Evolutionary conservation across 768 basidiomycete genomes (phyloP).

Genomic region (Tricholoma flavovirens): DNA sequence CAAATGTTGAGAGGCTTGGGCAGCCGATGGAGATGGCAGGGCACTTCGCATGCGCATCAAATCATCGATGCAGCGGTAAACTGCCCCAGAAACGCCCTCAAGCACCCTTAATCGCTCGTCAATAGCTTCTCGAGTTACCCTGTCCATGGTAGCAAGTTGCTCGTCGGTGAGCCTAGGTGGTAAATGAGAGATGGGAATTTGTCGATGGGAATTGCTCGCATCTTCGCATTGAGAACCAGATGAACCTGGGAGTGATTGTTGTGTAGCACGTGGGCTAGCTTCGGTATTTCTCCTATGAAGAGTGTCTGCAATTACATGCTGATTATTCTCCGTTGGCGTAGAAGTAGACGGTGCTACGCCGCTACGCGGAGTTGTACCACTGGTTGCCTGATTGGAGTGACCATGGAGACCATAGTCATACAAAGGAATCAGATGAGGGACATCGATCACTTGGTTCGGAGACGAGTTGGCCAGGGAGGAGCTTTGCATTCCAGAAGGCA

Average conservation of each 20-base stretch:
- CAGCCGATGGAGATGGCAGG: slow-evolving; percentile 39
- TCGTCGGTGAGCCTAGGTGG: slow-evolving; percentile 50
- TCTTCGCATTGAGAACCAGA: neutral
- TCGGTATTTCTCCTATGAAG: slow-evolving; percentile 5
- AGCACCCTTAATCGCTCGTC: slow-evolving; percentile 79
- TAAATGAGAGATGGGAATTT: slow-evolving; percentile 25
- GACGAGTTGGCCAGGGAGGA: slow-evolving; percentile 3
- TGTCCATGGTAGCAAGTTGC: slow-evolving; percentile 62
- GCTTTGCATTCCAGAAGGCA: neutral
- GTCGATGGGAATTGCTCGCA: neutral
- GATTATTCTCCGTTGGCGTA: neutral
- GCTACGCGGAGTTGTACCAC: neutral
- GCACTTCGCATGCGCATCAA: slow-evolving; percentile 69
- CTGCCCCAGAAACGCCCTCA: slow-evolving; percentile 67
- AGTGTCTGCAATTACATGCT: neutral
- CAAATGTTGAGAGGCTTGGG: slow-evolving; percentile 7
- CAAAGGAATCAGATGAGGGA: slow-evolving; percentile 28
- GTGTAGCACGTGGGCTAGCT: neutral
- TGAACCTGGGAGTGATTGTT: slow-evolving; percentile 1
- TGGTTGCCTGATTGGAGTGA: neutral
- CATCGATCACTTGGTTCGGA: slow-evolving; percentile 1
- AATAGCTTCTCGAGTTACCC: slow-evolving; percentile 70
- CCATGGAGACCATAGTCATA: slow-evolving; percentile 18
- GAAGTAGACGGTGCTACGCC: neutral
- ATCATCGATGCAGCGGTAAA: slow-evolving; percentile 76